A percentile compares a stretch with the other conserved stretches of the same genome.
Conservation (phyloP, 2,329 filamentous ascomycete species). For the Onygenales sp. region DNA sequence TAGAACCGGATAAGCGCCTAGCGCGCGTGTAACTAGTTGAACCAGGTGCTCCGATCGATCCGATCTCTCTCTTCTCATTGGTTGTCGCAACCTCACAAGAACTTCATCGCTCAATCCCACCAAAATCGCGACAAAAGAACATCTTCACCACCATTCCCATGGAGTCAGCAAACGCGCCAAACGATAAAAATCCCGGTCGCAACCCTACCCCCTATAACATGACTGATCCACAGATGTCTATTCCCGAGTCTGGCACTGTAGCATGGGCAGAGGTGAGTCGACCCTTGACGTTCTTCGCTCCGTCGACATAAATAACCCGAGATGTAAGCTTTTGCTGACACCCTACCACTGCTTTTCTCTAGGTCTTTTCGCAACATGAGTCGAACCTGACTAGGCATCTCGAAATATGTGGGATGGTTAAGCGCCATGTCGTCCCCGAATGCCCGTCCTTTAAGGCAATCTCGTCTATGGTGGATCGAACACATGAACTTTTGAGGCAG, state of each 20-base stretch:
- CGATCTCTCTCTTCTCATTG: background rate
- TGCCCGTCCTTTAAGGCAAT: conserved; percentile 22
- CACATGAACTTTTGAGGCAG: conserved; percentile 28
- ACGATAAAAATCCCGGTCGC: background rate
- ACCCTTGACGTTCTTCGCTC: background rate
- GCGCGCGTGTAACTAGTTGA: background rate
- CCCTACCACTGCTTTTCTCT: conserved; percentile 7
- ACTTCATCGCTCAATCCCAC: background rate
- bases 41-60: background rate
- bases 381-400: conserved; percentile 29
- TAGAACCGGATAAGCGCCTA: background rate
- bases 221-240: background rate
- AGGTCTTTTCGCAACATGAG: conserved; percentile 35
- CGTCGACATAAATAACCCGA: background rate
- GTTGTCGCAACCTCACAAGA: background rate
- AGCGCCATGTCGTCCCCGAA: conserved; percentile 19
- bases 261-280: conserved; percentile 17
- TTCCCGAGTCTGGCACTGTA: conserved; percentile 1
- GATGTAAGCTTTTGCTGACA: background rate
- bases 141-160: background rate
- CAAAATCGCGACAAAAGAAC: background rate
- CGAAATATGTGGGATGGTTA: conserved; percentile 27
- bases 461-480: conserved; percentile 29
- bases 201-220: background rate
- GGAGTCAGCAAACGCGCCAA: too few relatives aligned